These are phyloP conservation scores for Chrysopogon serrulatus DNA, from an alignment of 176 grass and related monocot species.

Conservation along the genomic window DNA sequence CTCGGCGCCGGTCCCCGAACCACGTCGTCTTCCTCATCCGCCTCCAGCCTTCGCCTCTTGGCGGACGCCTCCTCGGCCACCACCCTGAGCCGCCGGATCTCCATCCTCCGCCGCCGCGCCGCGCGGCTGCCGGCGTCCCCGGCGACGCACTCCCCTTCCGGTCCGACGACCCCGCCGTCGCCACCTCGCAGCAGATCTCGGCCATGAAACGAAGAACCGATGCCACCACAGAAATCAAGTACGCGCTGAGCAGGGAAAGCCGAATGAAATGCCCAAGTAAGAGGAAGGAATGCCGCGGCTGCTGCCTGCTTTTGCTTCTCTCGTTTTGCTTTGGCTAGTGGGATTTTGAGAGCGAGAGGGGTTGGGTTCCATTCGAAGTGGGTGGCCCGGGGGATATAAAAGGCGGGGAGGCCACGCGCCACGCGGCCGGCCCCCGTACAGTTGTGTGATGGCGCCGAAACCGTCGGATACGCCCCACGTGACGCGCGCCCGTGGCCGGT, in stretches of 20 bases:
- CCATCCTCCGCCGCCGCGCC: slow-evolving; percentile 53
- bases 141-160: slow-evolving; percentile 2
- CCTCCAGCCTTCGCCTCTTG: slow-evolving; percentile 27
- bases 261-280: background rate
- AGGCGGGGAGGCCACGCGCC: background rate
- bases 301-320: background rate
- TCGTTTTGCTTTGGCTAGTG: background rate
- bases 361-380: background rate
- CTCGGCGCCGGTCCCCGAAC: background rate
- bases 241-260: background rate
- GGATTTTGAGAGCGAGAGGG: background rate
- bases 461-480: slow-evolving; percentile 43
- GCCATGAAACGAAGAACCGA: slow-evolving; percentile 21
- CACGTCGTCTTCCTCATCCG: background rate
- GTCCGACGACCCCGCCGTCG: slow-evolving; percentile 22
- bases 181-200: slow-evolving; percentile 47
- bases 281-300: background rate
- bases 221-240: background rate
- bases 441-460: slow-evolving; percentile 23
- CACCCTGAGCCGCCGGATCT: slow-evolving; percentile 52
- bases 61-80: slow-evolving; percentile 5
- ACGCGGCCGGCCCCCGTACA: slow-evolving; percentile 29
- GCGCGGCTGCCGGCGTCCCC: slow-evolving; percentile 23
- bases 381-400: slow-evolving; percentile 24
- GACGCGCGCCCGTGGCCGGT: slow-evolving; percentile 30